Evolutionary conservation across 768 basidiomycete genomes (phyloP).

Genomic region (Tricholoma saponaceum): DNA sequence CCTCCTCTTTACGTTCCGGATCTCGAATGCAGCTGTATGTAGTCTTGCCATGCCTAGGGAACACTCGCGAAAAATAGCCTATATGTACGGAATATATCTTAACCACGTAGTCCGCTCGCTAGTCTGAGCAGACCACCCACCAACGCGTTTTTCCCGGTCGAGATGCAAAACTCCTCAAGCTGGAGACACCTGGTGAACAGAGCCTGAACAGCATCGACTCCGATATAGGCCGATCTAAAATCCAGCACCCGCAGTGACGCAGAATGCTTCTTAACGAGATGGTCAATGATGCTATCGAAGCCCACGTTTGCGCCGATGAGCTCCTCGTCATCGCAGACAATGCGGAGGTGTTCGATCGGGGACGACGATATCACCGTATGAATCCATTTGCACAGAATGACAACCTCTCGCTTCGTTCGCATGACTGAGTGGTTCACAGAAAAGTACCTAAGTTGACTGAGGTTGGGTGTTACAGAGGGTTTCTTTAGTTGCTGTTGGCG

Average conservation of each 20-base stretch:
- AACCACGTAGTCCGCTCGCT: background rate
- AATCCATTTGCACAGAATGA: conserved; percentile 33
- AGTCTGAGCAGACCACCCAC: conserved; percentile 20
- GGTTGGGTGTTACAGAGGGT: conserved; percentile 16
- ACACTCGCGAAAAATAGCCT: conserved; percentile 24
- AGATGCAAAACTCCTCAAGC: conserved; percentile 34
- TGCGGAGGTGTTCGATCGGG: conserved; percentile 25
- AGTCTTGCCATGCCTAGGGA: conserved; percentile 18
- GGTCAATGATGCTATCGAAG: conserved; percentile 31
- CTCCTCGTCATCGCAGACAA: conserved; percentile 21
- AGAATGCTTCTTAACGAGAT: conserved; percentile 27
- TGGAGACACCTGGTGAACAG: conserved; percentile 26
- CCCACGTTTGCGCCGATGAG: conserved; percentile 10
- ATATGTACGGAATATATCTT: background rate
- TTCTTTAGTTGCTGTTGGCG: conserved; percentile 38
- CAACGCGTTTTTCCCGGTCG: conserved; percentile 24
- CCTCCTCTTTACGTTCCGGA: conserved; percentile 26
- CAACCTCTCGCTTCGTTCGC: conserved; percentile 14
- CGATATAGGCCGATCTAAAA: conserved; percentile 12
- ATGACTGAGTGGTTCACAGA: conserved; percentile 23
- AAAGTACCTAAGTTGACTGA: conserved; percentile 27
- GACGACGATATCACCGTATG: conserved; percentile 26
- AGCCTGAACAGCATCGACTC: conserved; percentile 13
- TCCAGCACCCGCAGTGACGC: conserved; percentile 25
- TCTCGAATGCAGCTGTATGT: conserved; percentile 28